Conservation (phyloP, 2,329 filamentous ascomycete species). For the Fusarium oxysporum region DNA sequence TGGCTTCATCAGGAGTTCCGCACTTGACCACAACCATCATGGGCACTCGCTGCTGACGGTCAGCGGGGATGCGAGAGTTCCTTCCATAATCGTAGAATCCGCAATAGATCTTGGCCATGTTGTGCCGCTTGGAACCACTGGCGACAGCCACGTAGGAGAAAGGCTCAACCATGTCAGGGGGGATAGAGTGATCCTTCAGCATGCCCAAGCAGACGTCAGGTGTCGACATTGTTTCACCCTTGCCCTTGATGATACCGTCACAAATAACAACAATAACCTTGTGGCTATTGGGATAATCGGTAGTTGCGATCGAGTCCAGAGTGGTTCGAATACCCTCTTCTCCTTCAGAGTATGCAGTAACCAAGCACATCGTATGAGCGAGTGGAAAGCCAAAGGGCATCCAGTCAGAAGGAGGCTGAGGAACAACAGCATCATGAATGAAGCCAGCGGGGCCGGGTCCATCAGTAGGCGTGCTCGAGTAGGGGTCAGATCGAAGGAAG, state of each 20-base stretch:
- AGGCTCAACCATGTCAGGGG: constrained; percentile 83
- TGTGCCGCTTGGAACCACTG: constrained; percentile 95
- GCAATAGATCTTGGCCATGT: constrained; percentile 98
- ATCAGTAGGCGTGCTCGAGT: constrained; percentile 68
- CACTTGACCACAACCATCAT: constrained; percentile 98
- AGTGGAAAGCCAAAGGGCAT: constrained; percentile 96
- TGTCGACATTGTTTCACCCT: constrained; percentile 87
- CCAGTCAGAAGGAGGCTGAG: constrained; percentile 96
- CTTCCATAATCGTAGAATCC: constrained; percentile 98
- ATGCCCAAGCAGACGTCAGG: constrained; percentile 91
- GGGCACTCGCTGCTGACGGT: constrained; percentile 95
- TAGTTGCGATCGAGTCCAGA: constrained; percentile 94
- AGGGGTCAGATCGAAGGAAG: constrained; percentile 71
- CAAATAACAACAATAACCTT: constrained; percentile 97
- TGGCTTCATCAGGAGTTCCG: constrained; percentile 88
- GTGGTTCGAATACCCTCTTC: constrained; percentile 93
- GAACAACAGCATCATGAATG: constrained; percentile 94
- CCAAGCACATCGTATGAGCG: constrained; percentile 91
- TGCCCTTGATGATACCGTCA: constrained; percentile 96
- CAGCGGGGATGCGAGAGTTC: constrained; percentile 79
- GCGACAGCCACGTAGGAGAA: constrained; percentile 98
- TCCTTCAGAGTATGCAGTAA: constrained; percentile 97
- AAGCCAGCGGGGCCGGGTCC: constrained; percentile 89
- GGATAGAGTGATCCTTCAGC: constrained; percentile 90
- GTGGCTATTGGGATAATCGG: constrained; percentile 99